Conservation (phyloP, 495 filamentous ascomycete genomes). For the Penicillium cinerascens region DNA sequence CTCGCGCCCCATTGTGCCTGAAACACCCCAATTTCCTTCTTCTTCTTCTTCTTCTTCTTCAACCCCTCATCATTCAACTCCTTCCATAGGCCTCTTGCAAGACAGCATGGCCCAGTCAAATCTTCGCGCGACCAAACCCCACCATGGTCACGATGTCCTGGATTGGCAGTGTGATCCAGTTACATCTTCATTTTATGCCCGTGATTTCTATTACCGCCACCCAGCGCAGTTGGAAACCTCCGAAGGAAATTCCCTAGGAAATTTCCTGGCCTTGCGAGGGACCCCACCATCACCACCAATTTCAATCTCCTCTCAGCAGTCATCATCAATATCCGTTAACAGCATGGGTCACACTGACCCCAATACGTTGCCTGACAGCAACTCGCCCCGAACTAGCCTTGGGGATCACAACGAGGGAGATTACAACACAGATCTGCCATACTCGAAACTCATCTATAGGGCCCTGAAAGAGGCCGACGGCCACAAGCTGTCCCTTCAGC, state of each 20-base stretch:
- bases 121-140: not conserved
- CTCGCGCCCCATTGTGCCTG: constrained; percentile 5
- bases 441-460: constrained; percentile 76
- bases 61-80: not conserved
- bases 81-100: not conserved
- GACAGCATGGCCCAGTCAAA: not conserved
- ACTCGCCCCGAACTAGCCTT: constrained; percentile 14
- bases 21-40: constrained; percentile 4
- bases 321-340: constrained; percentile 1
- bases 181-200: constrained; percentile 1
- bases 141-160: not conserved
- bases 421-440: constrained; percentile 56
- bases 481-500: constrained; percentile 71
- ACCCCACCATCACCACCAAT: constrained; percentile 24
- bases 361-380: constrained; percentile 3
- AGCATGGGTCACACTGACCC: constrained; percentile 13
- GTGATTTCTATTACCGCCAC: not conserved
- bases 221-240: not conserved
- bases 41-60: not conserved
- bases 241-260: not conserved
- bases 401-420: constrained; percentile 30
- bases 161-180: not conserved
- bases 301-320: constrained; percentile 22
- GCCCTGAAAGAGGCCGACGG: constrained; percentile 64
- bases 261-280: not conserved